These are phyloP conservation scores for Trichoderma koningiopsis DNA, from an alignment of 2,329 filamentous ascomycete genomes.

Conservation along the genomic window DNA sequence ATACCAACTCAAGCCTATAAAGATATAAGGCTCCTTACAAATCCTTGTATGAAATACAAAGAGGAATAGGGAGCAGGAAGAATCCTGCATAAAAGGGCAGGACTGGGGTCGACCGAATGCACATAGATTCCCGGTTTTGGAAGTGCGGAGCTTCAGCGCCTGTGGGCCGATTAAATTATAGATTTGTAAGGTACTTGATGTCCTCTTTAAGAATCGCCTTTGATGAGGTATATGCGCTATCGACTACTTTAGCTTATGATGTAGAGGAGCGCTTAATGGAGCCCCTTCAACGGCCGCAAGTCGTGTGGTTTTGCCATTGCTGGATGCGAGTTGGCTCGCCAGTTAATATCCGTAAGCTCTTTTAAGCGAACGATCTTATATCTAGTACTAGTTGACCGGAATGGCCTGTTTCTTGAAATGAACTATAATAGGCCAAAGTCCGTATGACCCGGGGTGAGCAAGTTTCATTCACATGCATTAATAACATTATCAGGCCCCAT, in stretches of 20 bases:
- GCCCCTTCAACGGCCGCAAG: neutral
- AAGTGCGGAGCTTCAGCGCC: neutral
- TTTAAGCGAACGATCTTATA: neutral
- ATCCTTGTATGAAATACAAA: neutral
- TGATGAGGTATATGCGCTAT: neutral
- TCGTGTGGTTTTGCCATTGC: no score
- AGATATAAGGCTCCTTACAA: neutral
- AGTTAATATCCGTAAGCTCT: neutral
- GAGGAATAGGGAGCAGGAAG: no score
- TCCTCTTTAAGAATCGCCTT: neutral
- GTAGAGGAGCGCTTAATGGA: neutral
- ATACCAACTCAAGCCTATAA: neutral
- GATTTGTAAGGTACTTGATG: neutral
- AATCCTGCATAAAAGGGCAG: neutral
- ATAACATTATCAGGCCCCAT: neutral
- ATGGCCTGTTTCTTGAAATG: neutral
- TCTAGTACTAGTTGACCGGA: neutral
- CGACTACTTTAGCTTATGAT: neutral
- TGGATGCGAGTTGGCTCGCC: neutral
- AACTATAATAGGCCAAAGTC: neutral
- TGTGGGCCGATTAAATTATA: neutral
- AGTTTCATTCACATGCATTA: neutral
- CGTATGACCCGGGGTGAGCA: constrained; percentile 9
- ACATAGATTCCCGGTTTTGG: neutral
- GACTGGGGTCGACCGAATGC: no score